Evolutionary conservation across 805 yeast species (phyloP), one percentile per base, ranked within the genome.

Genomic region (Spathaspora boniae): DNA sequence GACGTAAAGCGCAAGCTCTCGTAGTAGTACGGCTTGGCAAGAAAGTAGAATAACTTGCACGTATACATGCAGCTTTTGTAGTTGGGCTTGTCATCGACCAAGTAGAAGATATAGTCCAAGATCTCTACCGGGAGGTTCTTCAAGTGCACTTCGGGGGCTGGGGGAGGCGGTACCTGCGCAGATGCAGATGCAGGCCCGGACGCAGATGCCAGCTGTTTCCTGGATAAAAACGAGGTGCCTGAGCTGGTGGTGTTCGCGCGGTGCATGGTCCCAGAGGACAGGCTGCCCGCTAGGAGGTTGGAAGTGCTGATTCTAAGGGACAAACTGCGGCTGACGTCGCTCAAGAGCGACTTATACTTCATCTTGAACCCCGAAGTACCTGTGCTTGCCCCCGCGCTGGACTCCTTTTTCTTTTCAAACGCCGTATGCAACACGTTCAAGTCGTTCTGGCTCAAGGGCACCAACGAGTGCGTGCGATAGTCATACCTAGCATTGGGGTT

Each of bases 21-120:
- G 54, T 85, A 87, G 8, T 86, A 56, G 16, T 69, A 64, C 4
- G 70, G 70, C 44, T 77, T 74, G 2, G 81, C 71, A 5, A 76
- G 59, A 22, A 51, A 54, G 51, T 79, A 72, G 45, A 82, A 70
- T 23, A 58, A 49, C 38, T 63, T 72, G 51, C 70, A 68, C 6
- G 80, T 78, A 37, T 71, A 74, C 9, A 85, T 54, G 51, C 42
- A 76, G 46, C 35, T 50, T 47, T 42, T 42, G 33, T 52, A 58
- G 22, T 70, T 68, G 23, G 69, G 72, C 18, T 54, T 42, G 22
- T 48, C 50, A 31, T 56, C 57, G 12, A 67, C 52, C 12, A 70
- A 45, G 3, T 42, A 38, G 21, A 76, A 61, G 8, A 75, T 57
- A 25, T 54, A 41, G 25, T 57, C 51, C 22, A 68, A 51, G 6